Conservation (phyloP, 202 grass and related monocot genomes). For the Saccharum hybrid region DNA sequence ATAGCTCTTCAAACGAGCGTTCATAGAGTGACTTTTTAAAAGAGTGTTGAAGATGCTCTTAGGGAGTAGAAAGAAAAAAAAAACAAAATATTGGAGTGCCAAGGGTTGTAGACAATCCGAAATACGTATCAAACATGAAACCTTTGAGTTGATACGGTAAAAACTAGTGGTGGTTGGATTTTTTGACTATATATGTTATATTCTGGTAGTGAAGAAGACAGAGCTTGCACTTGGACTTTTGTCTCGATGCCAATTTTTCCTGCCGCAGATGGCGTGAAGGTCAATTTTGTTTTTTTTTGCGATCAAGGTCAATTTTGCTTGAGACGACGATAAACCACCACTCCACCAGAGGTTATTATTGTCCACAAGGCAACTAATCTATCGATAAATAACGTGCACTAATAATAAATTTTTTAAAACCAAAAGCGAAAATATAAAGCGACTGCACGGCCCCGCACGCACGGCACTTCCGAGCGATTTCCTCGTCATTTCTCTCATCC, state of each 20-base stretch:
- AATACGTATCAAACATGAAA: no score
- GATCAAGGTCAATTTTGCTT: no score
- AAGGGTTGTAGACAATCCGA: no score
- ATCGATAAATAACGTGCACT: background rate
- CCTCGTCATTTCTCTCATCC: conserved; percentile 23
- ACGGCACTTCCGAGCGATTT: conserved; percentile 47
- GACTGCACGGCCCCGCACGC: conserved; percentile 21
- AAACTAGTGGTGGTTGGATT: background rate
- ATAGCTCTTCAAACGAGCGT: no score
- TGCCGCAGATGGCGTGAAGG: background rate
- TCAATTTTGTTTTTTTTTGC: no score
- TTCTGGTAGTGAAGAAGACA: background rate
- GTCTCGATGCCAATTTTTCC: background rate
- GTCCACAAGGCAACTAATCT: conserved; percentile 21
- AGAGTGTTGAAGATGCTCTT: no score
- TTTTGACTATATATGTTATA: background rate
- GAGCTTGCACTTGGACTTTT: background rate
- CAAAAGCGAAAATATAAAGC: conserved; percentile 26
- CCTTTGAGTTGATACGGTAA: no score
- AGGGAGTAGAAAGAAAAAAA: no score
- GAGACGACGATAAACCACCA: background rate
- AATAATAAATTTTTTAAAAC: background rate
- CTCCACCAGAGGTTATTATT: background rate
- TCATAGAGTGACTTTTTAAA: no score
- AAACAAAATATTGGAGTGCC: no score